A percentile compares a stretch with the other conserved stretches of the same genome.
phyloP scores from a whole-genome alignment of 345 rosid species.

The Salix purpurea region DNA sequence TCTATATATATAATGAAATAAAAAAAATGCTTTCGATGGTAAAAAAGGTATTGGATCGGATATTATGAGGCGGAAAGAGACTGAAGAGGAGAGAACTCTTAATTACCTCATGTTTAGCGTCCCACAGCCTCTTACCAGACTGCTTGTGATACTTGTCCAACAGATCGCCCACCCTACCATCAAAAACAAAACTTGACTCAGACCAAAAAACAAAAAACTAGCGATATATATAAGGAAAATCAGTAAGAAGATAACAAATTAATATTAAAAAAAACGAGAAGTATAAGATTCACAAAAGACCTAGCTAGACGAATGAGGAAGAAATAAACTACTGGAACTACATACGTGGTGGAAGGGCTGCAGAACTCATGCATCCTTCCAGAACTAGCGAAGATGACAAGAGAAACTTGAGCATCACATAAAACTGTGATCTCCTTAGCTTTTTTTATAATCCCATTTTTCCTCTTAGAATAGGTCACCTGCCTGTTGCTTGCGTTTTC shows the following conservation, averaged over 20 bases:
- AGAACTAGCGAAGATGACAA: conserved; percentile 55
- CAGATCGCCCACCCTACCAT: conserved; percentile 55
- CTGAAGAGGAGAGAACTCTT: background rate
- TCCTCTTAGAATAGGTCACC: conserved; percentile 75
- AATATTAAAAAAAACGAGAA: background rate
- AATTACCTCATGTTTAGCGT: conserved; percentile 89
- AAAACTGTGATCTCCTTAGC: conserved; percentile 73
- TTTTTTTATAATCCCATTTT: conserved; percentile 65
- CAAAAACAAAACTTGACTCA: background rate
- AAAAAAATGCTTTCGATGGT: conserved; percentile 1
- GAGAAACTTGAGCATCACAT: conserved; percentile 79
- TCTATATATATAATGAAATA: conserved; percentile 7
- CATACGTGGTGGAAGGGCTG: conserved; percentile 55
- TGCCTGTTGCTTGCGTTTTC: conserved; percentile 74
- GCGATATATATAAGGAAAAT: background rate
- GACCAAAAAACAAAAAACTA: background rate
- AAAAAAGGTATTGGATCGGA: background rate
- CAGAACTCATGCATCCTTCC: conserved; percentile 67
- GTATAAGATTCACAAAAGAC: background rate
- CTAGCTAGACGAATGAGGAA: background rate
- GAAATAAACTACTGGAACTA: background rate
- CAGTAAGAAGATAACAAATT: background rate
- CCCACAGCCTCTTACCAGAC: conserved; percentile 84
- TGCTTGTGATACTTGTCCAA: conserved; percentile 73
- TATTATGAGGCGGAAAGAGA: background rate